Percentiles rank a stretch among this genome's conserved stretches.
Evolutionary conservation across 169 alveolate genomes (phyloP).

Genomic region (Pseudocohnilembus persalinus): DNA sequence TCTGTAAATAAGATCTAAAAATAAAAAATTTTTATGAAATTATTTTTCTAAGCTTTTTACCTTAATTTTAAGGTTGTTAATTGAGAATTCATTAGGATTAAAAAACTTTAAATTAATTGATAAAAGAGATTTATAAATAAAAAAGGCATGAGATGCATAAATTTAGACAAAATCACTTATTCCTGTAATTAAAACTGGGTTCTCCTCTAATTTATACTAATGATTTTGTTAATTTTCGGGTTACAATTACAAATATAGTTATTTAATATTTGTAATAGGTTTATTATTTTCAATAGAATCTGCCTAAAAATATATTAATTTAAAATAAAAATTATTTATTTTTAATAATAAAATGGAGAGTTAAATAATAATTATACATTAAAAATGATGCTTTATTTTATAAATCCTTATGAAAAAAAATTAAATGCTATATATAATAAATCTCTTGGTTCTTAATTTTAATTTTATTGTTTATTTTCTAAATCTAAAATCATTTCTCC

Average conservation of each 20-base stretch:
- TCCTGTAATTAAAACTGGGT: slow-evolving; percentile 16
- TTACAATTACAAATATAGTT: background rate
- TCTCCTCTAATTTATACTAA: background rate
- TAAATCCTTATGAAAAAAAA: background rate
- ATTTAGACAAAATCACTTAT: slow-evolving; percentile 10
- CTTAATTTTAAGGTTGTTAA: background rate
- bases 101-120: slow-evolving; percentile 11
- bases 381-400: background rate
- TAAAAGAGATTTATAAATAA: slow-evolving; percentile 22
- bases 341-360: background rate
- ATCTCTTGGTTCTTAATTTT: slow-evolving; percentile 9
- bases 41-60: background rate
- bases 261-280: slow-evolving; percentile 15
- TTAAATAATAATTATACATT: background rate
- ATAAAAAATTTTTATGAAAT: background rate
- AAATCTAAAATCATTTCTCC: background rate
- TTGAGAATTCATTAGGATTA: slow-evolving; percentile 4
- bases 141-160: slow-evolving; percentile 7
- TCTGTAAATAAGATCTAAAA: background rate
- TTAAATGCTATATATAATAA: slow-evolving; percentile 14
- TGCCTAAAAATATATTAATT: background rate
- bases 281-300: slow-evolving; percentile 15
- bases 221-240: background rate
- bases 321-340: no score
- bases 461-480: background rate